A percentile compares a stretch with the other conserved stretches of the same genome.
Evolutionary conservation across 805 yeast species (phyloP).

Genomic region (Phaffomyces opuntiae): DNA sequence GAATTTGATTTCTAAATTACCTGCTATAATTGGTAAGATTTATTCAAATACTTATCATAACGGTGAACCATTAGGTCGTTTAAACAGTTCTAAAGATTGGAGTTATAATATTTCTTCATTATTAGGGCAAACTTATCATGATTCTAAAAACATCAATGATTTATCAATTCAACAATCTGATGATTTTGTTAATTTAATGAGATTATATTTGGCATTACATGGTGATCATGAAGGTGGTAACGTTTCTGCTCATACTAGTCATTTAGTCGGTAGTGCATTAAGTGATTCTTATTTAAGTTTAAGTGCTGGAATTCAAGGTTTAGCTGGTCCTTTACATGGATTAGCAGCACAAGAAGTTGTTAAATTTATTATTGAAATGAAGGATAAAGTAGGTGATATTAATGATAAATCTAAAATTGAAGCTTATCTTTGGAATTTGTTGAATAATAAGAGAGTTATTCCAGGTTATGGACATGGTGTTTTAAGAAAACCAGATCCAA

Average conservation of each 20-base stretch:
- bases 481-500: constrained; percentile 75
- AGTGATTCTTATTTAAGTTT: constrained; percentile 70
- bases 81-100: constrained; percentile 56
- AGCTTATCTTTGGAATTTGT: constrained; percentile 62
- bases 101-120: constrained; percentile 61
- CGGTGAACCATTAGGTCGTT: constrained; percentile 46
- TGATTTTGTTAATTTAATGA: constrained; percentile 63
- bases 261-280: constrained; percentile 75
- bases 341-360: constrained; percentile 83
- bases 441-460: constrained; percentile 69
- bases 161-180: constrained; percentile 32
- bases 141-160: constrained; percentile 26
- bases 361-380: constrained; percentile 62
- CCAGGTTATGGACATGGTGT: constrained; percentile 92
- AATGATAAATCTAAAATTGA: constrained; percentile 42
- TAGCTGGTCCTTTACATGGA: constrained; percentile 85
- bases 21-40: constrained; percentile 67
- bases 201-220: constrained; percentile 69
- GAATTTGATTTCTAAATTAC: constrained; percentile 65
- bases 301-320: constrained; percentile 74
- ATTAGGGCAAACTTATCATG: constrained; percentile 47
- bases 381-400: constrained; percentile 32
- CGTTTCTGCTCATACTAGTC: constrained; percentile 77
- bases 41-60: constrained; percentile 54
- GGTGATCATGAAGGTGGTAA: constrained; percentile 84